phyloP scores from a whole-genome alignment of 1,284 basidiomycete species.

The Sporisorium scitamineum region DNA sequence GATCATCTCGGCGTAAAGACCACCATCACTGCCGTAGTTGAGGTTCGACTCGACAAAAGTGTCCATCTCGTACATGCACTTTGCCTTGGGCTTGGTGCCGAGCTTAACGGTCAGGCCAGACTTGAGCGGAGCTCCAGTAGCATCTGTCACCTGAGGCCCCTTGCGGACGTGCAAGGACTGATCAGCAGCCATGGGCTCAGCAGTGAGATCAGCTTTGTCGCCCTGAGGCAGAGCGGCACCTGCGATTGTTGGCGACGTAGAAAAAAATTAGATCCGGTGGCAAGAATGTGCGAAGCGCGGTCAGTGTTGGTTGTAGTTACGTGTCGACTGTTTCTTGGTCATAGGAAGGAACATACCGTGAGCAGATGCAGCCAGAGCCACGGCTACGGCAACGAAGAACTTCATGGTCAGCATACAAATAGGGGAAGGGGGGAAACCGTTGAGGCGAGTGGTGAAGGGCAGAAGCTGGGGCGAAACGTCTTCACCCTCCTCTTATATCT shows the following conservation, averaged over 20 bases:
- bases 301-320: constrained; percentile 15
- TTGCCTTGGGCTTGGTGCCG: constrained; percentile 26
- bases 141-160: constrained; percentile 17
- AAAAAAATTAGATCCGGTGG: too few relatives aligned
- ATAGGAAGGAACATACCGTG: constrained; percentile 13
- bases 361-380: constrained; percentile 16
- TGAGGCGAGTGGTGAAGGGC: not conserved
- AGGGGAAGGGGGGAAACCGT: not conserved
- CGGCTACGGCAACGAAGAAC: constrained; percentile 25
- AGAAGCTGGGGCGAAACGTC: not conserved
- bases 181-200: not conserved
- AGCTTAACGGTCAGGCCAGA: constrained; percentile 14
- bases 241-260: too few relatives aligned
- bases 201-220: not conserved
- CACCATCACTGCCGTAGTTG: constrained; percentile 59
- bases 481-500: constrained; percentile 1
- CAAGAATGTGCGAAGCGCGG: not conserved
- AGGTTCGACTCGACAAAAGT: constrained; percentile 54
- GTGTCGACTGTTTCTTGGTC: not conserved
- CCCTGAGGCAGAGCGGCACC: constrained; percentile 10
- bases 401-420: constrained; percentile 9
- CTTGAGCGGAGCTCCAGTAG: constrained; percentile 6
- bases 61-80: constrained; percentile 54
- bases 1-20: constrained; percentile 59
- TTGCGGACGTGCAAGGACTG: not conserved